These are phyloP conservation scores for Thraustochytrium striatum DNA, from an alignment of 352 stramenopile genomes.

Conservation along the genomic window DNA sequence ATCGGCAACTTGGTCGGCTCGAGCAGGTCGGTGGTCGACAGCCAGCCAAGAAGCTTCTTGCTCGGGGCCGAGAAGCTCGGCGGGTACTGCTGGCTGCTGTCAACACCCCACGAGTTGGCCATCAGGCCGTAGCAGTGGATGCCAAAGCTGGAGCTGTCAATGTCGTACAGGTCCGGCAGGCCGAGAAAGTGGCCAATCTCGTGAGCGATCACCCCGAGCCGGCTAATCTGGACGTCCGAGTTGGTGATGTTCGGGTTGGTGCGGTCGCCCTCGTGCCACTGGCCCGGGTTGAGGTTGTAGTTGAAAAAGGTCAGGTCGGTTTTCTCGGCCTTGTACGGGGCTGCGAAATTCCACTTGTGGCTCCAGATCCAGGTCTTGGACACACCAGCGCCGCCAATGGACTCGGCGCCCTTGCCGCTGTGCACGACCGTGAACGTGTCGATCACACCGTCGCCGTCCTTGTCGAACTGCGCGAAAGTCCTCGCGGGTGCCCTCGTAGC, in stretches of 20 bases:
- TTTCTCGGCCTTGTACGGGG: too few species aligned
- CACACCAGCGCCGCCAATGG: slow-evolving; percentile 50
- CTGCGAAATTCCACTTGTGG: slow-evolving; percentile 29
- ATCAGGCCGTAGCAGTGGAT: slow-evolving; percentile 60
- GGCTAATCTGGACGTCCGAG: neutral
- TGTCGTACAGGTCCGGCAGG: slow-evolving; percentile 60
- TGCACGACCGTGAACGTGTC: slow-evolving; percentile 60
- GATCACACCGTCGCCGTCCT: slow-evolving; percentile 57
- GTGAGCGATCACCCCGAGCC: neutral
- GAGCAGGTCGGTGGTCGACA: too few species aligned
- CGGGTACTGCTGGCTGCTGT: slow-evolving; percentile 54
- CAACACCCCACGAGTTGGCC: slow-evolving; percentile 56
- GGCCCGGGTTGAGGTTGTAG: slow-evolving; percentile 27
- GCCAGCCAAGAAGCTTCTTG: too few species aligned
- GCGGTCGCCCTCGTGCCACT: slow-evolving; percentile 3
- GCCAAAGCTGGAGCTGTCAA: slow-evolving; percentile 48
- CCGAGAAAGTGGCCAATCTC: slow-evolving; percentile 41
- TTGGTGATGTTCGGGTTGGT: neutral
- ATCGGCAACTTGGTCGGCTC: too few species aligned
- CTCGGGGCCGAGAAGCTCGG: slow-evolving; percentile 53
- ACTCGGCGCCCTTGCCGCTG: slow-evolving; percentile 59
- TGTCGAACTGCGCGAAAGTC: slow-evolving; percentile 50
- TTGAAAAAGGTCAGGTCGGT: slow-evolving; percentile 16
- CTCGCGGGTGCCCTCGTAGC: neutral
- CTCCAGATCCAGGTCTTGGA: slow-evolving; percentile 6